phyloP scores from a whole-genome alignment of 331 rosid genomes.

The Stylosanthes scabra region DNA sequence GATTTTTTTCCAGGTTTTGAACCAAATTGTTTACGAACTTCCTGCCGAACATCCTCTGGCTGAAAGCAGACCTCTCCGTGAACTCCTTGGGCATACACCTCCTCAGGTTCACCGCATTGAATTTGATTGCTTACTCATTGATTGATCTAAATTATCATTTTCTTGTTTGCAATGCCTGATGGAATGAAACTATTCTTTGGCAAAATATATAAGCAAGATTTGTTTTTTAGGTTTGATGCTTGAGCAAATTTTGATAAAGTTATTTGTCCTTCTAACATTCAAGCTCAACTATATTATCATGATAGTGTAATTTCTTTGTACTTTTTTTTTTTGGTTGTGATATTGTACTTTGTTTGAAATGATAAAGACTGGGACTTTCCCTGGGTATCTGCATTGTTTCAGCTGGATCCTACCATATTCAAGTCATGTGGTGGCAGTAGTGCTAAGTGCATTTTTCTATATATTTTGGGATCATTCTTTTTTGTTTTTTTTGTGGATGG shows the following conservation, averaged over 20 bases:
- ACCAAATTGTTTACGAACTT: conserved; percentile 96
- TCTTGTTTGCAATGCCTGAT: conserved; percentile 5
- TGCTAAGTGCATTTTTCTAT: too few species aligned
- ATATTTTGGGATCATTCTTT: conserved; percentile 1
- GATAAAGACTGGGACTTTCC: conserved; percentile 9
- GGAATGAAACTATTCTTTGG: conserved; percentile 20
- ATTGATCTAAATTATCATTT: conserved; percentile 19
- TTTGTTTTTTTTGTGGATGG: too few species aligned
- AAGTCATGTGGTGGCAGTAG: background rate
- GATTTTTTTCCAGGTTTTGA: conserved; percentile 68
- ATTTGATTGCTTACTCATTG: conserved; percentile 25
- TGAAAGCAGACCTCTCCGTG: conserved; percentile 94
- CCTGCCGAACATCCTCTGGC: conserved; percentile 99
- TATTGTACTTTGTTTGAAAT: too few species aligned
- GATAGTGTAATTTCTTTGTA: conserved; percentile 18
- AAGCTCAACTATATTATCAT: conserved; percentile 15
- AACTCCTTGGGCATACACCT: conserved; percentile 98
- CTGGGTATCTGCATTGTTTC: conserved; percentile 5
- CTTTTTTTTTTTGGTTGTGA: too few species aligned
- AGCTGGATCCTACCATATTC: conserved; percentile 14
- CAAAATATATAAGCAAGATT: conserved; percentile 4
- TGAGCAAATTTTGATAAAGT: background rate
- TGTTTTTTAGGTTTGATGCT: conserved; percentile 31
- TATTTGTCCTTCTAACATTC: conserved; percentile 7
- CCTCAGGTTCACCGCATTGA: conserved; percentile 72